Conservation (phyloP, 306 rosid genomes). For the Quercus berberidifolia region DNA sequence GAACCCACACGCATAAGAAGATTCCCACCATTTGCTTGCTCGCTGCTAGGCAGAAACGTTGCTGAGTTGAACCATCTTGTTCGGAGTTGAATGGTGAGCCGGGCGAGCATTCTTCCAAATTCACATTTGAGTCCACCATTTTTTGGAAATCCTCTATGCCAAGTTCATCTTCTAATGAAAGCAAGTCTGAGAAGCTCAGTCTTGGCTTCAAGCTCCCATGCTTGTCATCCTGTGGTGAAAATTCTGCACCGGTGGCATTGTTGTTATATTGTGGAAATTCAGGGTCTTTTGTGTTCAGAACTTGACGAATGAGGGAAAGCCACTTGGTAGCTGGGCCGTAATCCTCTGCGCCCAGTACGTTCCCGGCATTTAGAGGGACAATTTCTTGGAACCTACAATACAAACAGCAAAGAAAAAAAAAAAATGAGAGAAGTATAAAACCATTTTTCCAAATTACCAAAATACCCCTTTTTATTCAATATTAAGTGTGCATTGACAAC, state of each 20-base stretch:
- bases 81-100: neutral
- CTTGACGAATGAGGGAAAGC: slow-evolving; percentile 56
- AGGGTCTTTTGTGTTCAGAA: slow-evolving; percentile 38
- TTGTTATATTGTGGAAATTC: neutral
- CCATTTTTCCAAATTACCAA: too few relatives aligned
- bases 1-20: slow-evolving; percentile 77
- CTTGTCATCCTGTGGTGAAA: neutral
- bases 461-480: too few relatives aligned
- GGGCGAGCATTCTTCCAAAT: slow-evolving; percentile 22
- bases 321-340: slow-evolving; percentile 72
- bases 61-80: neutral
- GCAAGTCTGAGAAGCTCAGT: slow-evolving; percentile 46
- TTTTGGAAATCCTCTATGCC: slow-evolving; percentile 3
- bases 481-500: too few relatives aligned
- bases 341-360: slow-evolving; percentile 85
- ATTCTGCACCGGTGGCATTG: neutral
- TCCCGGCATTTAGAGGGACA: slow-evolving; percentile 85
- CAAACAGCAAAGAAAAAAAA: neutral
- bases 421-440: neutral
- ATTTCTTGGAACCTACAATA: slow-evolving; percentile 80
- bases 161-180: slow-evolving; percentile 38
- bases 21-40: slow-evolving; percentile 98
- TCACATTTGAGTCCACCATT: neutral
- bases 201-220: slow-evolving; percentile 31
- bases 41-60: slow-evolving; percentile 45